These are phyloP conservation scores for Paracoccidioides lutzii DNA, from an alignment of 2,329 filamentous ascomycete species.

Conservation along the genomic window DNA sequence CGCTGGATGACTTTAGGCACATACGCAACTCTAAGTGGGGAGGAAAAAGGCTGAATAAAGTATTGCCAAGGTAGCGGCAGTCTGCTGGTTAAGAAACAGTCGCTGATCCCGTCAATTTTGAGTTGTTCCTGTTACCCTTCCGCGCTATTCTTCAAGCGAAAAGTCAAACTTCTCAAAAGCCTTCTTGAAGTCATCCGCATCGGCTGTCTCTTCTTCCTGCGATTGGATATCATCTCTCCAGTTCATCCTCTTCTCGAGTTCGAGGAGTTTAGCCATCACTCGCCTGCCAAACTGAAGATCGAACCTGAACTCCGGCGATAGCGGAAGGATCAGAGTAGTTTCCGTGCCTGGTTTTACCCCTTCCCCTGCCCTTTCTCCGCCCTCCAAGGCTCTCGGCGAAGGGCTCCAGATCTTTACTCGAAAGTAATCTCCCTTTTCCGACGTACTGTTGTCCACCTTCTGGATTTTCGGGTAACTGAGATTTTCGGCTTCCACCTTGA, in stretches of 20 bases:
- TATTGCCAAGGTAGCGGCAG: not conserved
- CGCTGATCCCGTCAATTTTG: not conserved
- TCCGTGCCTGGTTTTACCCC: conserved; percentile 37
- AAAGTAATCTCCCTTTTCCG: conserved; percentile 53
- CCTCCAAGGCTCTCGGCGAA: conserved; percentile 18
- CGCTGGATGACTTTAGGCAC: no score
- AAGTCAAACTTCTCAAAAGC: conserved; percentile 85
- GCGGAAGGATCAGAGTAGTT: conserved; percentile 59
- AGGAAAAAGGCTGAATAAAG: not conserved
- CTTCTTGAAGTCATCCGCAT: conserved; percentile 65
- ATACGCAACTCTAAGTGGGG: no score
- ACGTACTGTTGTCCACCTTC: conserved; percentile 27
- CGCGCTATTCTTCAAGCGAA: conserved; percentile 35
- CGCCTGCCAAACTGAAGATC: conserved; percentile 81
- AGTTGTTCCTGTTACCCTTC: not conserved
- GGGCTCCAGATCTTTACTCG: conserved; percentile 65
- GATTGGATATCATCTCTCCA: conserved; percentile 79
- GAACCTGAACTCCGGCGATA: conserved; percentile 62
- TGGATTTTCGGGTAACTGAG: conserved; percentile 44
- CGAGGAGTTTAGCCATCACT: conserved; percentile 77
- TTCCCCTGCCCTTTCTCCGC: conserved; percentile 1
- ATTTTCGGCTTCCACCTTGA: conserved; percentile 79
- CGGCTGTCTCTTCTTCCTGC: conserved; percentile 61
- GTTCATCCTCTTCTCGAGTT: conserved; percentile 61
- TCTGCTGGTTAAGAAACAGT: not conserved